These are phyloP conservation scores for Russula compacta DNA, from an alignment of 768 basidiomycete species.

Conservation along the genomic window DNA sequence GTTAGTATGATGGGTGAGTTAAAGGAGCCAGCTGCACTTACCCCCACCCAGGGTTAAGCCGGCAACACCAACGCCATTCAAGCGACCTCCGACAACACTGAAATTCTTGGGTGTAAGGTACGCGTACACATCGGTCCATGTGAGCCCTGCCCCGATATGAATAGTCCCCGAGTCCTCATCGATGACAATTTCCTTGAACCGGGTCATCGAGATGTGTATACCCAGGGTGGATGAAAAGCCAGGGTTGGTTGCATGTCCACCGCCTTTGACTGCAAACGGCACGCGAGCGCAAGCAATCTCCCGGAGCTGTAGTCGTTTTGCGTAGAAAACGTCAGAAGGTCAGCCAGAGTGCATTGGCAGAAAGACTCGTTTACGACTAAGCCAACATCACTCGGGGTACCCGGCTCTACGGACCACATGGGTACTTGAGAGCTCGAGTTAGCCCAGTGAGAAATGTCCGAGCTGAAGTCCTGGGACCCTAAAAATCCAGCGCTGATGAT, in stretches of 20 bases:
- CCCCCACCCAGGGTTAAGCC: conserved; percentile 20
- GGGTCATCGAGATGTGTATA: conserved; percentile 20
- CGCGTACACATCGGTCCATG: conserved; percentile 22
- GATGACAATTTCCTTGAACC: conserved; percentile 12
- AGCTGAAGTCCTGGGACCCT: conserved; percentile 5
- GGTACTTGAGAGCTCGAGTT: conserved; percentile 12
- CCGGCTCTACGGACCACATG: conserved; percentile 18
- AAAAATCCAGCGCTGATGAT: background rate
- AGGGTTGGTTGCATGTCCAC: conserved; percentile 18
- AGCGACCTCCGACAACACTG: conserved; percentile 20
- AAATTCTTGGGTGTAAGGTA: conserved; percentile 12
- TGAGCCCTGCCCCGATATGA: conserved; percentile 18
- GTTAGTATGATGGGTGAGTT: background rate
- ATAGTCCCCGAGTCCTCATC: conserved; percentile 1
- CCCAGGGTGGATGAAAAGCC: conserved; percentile 23
- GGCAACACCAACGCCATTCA: conserved; percentile 20
- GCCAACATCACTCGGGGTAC: conserved; percentile 11
- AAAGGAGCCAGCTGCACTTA: background rate
- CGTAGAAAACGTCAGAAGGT: background rate
- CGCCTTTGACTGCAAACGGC: conserved; percentile 20
- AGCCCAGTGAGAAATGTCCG: conserved; percentile 15
- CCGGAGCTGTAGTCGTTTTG: background rate
- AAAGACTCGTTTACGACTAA: conserved; percentile 1
- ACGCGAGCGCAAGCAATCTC: background rate
- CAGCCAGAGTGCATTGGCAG: background rate